Conservation (phyloP, 805 yeast genomes). For the Myxozyma udenii region DNA sequence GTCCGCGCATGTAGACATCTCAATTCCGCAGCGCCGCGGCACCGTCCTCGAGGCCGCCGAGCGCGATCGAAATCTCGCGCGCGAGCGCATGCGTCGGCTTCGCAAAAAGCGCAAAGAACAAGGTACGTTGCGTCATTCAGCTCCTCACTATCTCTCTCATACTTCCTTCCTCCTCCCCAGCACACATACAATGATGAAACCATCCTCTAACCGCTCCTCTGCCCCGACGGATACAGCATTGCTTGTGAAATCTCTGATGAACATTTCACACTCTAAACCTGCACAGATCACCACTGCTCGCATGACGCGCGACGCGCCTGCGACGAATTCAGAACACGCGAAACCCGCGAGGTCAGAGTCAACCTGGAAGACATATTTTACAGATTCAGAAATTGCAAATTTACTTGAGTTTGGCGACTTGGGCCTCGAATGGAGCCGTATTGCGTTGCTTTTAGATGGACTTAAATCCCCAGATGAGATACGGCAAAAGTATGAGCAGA, state of each 20-base stretch:
- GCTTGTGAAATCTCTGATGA: too few relatives aligned
- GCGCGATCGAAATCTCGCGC: conserved; percentile 23
- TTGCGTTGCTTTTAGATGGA: conserved; percentile 22
- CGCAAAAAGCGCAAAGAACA: conserved; percentile 24
- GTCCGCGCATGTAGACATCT: conserved; percentile 19
- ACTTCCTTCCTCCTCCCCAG: too few relatives aligned
- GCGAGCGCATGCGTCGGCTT: conserved; percentile 27
- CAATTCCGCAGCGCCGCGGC: conserved; percentile 22
- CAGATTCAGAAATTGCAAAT: conserved; percentile 12
- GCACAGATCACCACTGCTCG: too few relatives aligned
- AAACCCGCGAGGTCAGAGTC: too few relatives aligned
- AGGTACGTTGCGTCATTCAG: conserved; percentile 13
- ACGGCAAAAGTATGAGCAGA: conserved; percentile 20
- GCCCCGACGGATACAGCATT: too few relatives aligned
- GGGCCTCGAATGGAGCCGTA: conserved; percentile 25
- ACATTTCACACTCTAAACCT: too few relatives aligned
- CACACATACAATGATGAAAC: too few relatives aligned
- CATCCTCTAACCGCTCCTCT: too few relatives aligned
- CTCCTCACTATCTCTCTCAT: too few relatives aligned
- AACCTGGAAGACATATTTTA: conserved; percentile 21
- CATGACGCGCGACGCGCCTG: too few relatives aligned
- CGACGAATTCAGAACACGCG: too few relatives aligned
- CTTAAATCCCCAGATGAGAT: conserved; percentile 24
- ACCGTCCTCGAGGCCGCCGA: conserved; percentile 24
- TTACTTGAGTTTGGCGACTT: conserved; percentile 17